Evolutionary conservation across 352 stramenopile species (phyloP), one percentile per base, ranked within the genome.

Genomic region (Globisporangium abappressorium): DNA sequence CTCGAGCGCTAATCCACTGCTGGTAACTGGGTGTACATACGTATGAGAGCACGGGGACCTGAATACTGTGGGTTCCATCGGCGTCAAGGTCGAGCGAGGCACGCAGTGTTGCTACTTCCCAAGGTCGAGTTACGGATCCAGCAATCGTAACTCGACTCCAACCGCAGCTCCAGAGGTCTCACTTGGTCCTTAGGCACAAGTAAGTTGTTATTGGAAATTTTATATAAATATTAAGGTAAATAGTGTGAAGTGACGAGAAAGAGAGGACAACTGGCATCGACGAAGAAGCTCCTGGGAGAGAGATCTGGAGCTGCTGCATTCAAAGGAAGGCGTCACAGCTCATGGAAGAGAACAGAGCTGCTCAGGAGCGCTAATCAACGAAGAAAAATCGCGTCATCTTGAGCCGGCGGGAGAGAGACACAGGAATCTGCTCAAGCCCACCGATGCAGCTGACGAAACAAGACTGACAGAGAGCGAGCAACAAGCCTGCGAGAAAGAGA

Each of bases 1-100:
- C 74, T 88, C 49, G 78, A 85, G 55, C 74, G 65, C 65, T 81
- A 63, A 7, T 20, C 43, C 15, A 4, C 9, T 46, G 30, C 43
- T 51, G 43, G 5, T n/a, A 24, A n/a, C 43, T 51, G 43, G 43
- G 18, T 51, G 18, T 24, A 22, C 15, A 9, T 49, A 12, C 43
- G 22, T 49, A 49, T 30, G 33, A 47, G n/a, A 12, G 20, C 22
- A 15, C 56, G 4, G 20, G 8, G 43, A 24, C 18, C 33, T 38
- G 33, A 15, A 11, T 41, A 28, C 22, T 30, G 9, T 9, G n/a
- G 38, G 28, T 11, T 28, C 9, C 30, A 60, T 33, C 34, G 20
- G 33, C 36, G 53, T 60, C 26, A 53, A 62, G 38, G 11, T 18
- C 53, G 53, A 41, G 18, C 5, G 14, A n/a, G 20, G 18, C 15